These are phyloP conservation scores for Oryza rufipogon DNA, from an alignment of 176 grass and related monocot genomes.

Conservation along the genomic window DNA sequence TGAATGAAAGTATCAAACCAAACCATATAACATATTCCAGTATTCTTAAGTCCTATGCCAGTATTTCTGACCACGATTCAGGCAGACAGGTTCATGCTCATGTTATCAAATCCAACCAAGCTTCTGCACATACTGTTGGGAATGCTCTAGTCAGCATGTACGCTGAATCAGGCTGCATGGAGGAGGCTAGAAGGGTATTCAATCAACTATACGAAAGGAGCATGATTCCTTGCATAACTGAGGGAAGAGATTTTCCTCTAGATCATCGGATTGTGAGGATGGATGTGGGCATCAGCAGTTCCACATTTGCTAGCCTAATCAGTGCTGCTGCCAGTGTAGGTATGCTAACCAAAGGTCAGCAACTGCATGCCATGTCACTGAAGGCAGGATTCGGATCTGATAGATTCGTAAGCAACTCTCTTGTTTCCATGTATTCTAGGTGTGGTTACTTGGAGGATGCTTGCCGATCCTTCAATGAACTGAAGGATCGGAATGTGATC, in stretches of 20 bases:
- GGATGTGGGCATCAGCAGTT: conserved; percentile 58
- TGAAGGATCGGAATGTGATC: conserved; percentile 72
- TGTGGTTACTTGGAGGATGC: conserved; percentile 80
- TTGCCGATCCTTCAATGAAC: conserved; percentile 59
- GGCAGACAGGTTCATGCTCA: conserved; percentile 71
- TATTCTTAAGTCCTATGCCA: conserved; percentile 77
- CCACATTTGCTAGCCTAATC: conserved; percentile 82
- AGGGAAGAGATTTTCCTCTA: conserved; percentile 37
- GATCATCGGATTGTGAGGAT: conserved; percentile 48
- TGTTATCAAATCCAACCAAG: conserved; percentile 59
- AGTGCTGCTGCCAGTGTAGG: conserved; percentile 79
- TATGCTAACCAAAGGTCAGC: conserved; percentile 70
- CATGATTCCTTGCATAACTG: conserved; percentile 50
- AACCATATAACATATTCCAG: conserved; percentile 80
- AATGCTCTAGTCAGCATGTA: conserved; percentile 86
- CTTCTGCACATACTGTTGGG: conserved; percentile 61
- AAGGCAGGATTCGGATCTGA: conserved; percentile 73
- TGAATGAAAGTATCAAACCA: conserved; percentile 55
- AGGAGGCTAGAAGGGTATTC: conserved; percentile 61
- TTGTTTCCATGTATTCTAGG: conserved; percentile 93
- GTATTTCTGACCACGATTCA: conserved; percentile 51
- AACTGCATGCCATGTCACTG: conserved; percentile 72
- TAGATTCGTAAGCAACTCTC: conserved; percentile 64
- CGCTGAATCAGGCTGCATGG: conserved; percentile 69
- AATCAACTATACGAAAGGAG: conserved; percentile 60